Evolutionary conservation across 202 grass and related monocot species (phyloP), one percentile per base, ranked within the genome.

Genomic region (Elaeis oleifera): DNA sequence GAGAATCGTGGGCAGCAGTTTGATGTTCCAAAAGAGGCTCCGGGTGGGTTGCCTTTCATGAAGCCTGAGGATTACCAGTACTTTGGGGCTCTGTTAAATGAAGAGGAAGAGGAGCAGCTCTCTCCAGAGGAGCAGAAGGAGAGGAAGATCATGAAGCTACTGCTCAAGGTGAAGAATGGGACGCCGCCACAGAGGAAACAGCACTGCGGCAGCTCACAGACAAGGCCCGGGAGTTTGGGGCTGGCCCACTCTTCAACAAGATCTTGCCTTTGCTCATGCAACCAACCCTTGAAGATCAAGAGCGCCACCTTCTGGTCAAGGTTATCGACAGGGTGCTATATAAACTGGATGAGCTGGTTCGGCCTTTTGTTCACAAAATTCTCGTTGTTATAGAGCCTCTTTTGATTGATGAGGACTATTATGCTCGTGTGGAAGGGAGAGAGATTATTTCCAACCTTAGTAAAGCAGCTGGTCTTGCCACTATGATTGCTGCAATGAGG

Each of bases 31-130:
- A 97, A 92, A 81, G 88, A 97, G 66, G 27, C 79, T 9, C 54
- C 50, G 24, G 84, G 79, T 50, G 92, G 92, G 31, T 76, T 91
- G 63, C 92, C 88, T 0, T 62, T 82, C 25, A 97, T 97, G 92
- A 97, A 97, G 64, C 92, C 82, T 32, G 88, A 97, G 72, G 94
- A 97, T 82, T 97, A 89, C 77, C 94, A 97, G 48, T 97, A 92
- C 79, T 97, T 97, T 75, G 94, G 77, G 48, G 67, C 88, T 21
- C 69, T 97, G 53, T 58, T 97, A 69, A 92, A 89, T 67, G 94
- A 97, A 71, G 92, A 97, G 0, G 88, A 84, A 55, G 94, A 97
- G 79, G 88, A 97, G 27, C 72, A 92, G 74, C 71, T 97, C 15
- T 92, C 94, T 0, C 84, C 94, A 13, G 88, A 92, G 68, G 84